Conservation (phyloP, 345 rosid genomes). For the Eucalyptus erythrocorys region DNA sequence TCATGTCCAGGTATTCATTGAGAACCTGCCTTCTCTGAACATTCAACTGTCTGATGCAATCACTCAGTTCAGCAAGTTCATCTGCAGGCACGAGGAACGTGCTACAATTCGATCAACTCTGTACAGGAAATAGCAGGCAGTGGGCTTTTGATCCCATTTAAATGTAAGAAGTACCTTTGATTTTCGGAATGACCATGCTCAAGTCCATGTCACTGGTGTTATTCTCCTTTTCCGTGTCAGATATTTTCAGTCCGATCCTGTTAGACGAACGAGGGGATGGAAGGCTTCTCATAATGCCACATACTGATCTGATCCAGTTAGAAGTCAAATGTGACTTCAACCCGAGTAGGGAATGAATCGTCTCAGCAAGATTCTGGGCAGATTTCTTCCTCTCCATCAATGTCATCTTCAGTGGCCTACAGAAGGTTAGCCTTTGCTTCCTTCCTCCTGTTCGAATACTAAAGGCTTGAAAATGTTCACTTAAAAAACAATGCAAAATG, state of each 20-base stretch:
- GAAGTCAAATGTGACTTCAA: constrained; percentile 42
- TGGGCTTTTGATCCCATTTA: not conserved
- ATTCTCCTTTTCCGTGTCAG: not conserved
- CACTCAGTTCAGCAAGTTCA: constrained; percentile 28
- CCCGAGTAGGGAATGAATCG: constrained; percentile 62
- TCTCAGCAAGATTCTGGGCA: constrained; percentile 24
- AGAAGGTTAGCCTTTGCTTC: not conserved
- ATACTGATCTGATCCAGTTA: constrained; percentile 53
- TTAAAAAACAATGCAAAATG: not conserved
- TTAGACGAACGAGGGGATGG: not conserved
- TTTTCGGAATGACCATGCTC: not conserved
- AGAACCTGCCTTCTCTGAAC: constrained; percentile 49
- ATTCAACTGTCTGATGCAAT: constrained; percentile 30
- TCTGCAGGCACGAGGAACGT: constrained; percentile 18
- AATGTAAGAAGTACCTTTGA: not conserved
- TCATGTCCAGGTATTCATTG: constrained; percentile 60
- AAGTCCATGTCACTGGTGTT: not conserved
- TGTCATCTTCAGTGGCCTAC: not conserved
- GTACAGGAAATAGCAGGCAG: not conserved
- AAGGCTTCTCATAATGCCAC: constrained; percentile 21
- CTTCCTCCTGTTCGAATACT: not conserved
- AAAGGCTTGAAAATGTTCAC: not conserved
- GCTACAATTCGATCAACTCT: not conserved
- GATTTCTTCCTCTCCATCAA: constrained; percentile 19
- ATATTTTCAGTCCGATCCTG: not conserved